Percentiles rank a stretch among this genome's conserved stretches.
Evolutionary conservation across 1,139 yeast species (phyloP).

Genomic region (Kodamaea ohmeri): DNA sequence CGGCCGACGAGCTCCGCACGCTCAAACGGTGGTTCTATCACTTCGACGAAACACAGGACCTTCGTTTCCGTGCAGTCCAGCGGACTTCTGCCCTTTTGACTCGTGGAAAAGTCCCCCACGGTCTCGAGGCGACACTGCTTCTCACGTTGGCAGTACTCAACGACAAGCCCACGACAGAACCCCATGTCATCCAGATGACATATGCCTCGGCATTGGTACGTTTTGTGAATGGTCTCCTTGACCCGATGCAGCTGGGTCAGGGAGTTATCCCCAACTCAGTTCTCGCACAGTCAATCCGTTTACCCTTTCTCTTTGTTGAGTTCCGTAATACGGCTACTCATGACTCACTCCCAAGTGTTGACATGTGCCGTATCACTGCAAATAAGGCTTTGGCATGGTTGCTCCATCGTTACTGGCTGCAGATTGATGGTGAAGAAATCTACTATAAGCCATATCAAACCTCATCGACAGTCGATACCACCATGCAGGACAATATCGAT

Average conservation of each 20-base stretch:
- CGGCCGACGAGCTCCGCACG: constrained; percentile 46
- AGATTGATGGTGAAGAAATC: constrained; percentile 29
- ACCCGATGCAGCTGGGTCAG: constrained; percentile 77
- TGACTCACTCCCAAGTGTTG: constrained; percentile 72
- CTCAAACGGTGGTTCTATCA: constrained; percentile 62
- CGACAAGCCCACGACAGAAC: constrained; percentile 19
- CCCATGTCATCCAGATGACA: constrained; percentile 43
- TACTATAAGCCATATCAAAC: constrained; percentile 21
- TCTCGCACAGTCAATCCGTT: constrained; percentile 63
- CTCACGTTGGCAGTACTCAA: constrained; percentile 51
- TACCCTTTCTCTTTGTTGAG: constrained; percentile 88
- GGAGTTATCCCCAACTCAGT: constrained; percentile 77
- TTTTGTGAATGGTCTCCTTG: constrained; percentile 89
- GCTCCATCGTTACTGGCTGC: constrained; percentile 69
- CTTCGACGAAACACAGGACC: constrained; percentile 24
- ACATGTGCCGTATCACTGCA: constrained; percentile 58
- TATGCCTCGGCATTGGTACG: constrained; percentile 78
- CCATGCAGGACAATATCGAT: neutral
- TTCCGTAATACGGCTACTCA: constrained; percentile 90
- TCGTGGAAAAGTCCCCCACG: constrained; percentile 47
- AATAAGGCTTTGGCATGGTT: constrained; percentile 74
- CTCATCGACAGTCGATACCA: neutral
- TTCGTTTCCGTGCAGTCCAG: constrained; percentile 33
- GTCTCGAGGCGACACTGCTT: constrained; percentile 55
- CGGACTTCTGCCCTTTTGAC: constrained; percentile 45